Evolutionary conservation across 2,329 filamentous ascomycete genomes (phyloP), one percentile per base, ranked within the genome.

Genomic region (Aspergillus cejpii): DNA sequence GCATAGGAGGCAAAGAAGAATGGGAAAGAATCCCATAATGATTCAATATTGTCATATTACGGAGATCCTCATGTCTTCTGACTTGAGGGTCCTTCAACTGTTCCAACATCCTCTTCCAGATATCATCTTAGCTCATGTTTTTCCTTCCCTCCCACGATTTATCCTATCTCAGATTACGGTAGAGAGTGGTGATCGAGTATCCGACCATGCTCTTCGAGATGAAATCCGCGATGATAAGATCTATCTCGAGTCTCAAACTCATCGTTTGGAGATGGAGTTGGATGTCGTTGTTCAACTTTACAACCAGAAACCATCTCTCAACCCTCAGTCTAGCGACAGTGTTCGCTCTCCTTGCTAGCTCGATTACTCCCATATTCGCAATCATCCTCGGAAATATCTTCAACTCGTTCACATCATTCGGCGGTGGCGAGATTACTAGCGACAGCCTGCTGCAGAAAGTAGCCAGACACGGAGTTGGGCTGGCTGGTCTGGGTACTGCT

Each of bases 341-440:
- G 3, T 69, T 79, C 1, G 78, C 85, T 0, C 60, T 80, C 3
- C 55, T 78, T 1, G 75, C 80, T 6, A 85, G 85, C 1, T 74
- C 77, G 0, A 69, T 83, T 10, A 78, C 80, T 43, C 85, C 87
- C 0, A 68, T 75, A 1, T 74, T 86, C 20, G 79, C 87, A 3
- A 71, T 89, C 21, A 64, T 94, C 1, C 77, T 90, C 1, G 90
- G 90, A 10, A 76, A 77, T 39, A 74, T 94, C 6, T 94, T 94
- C 59, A 76, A 85, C 23, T 68, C 79, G 3, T 83, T 94, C 47
- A 76, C 85, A 0, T 66, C 74, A 5, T 87, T 81, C 57, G 85
- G 82, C 0, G 69, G 73, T 12, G 80, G 79, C 1, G 60, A 64
- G 1, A 67, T 79, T 3, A 65, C 68, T 0, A 69, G 71, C 0